A percentile compares a stretch with the other conserved stretches of the same genome.
phyloP scores from a whole-genome alignment of 768 basidiomycete genomes.

The Rhodotorula diobovata region DNA sequence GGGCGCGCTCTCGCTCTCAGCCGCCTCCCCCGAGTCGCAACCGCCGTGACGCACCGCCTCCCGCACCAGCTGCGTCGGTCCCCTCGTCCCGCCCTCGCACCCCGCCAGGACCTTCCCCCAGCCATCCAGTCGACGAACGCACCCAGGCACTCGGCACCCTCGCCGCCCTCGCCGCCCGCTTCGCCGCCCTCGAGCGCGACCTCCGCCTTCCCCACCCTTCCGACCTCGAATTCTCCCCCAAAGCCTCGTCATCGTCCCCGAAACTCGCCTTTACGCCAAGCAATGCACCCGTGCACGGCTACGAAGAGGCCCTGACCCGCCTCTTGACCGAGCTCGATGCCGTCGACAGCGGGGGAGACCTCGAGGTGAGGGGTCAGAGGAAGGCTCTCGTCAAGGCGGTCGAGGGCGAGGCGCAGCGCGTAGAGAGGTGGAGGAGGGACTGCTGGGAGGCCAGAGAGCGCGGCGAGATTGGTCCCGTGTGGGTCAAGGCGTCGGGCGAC shows the following conservation, averaged over 20 bases:
- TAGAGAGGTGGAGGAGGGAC: conserved; percentile 42
- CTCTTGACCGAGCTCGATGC: conserved; percentile 65
- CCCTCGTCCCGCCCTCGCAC: not conserved
- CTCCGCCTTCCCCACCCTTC: not conserved
- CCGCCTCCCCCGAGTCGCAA: not conserved
- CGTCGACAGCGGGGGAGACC: conserved; percentile 62
- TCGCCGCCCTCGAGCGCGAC: not conserved
- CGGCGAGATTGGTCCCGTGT: conserved; percentile 20
- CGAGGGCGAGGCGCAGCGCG: conserved; percentile 58
- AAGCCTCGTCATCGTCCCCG: not conserved
- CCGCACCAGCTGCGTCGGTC: too few relatives aligned
- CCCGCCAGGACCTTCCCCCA: conserved; percentile 39
- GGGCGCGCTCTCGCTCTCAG: not conserved
- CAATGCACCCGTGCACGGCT: conserved; percentile 61
- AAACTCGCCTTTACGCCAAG: conserved; percentile 60
- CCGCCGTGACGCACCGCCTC: not conserved
- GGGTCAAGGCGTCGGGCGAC: conserved; percentile 41
- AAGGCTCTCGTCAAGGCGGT: conserved; percentile 57
- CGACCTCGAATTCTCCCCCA: conserved; percentile 1
- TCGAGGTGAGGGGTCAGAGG: conserved; percentile 55
- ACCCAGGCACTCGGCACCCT: conserved; percentile 44
- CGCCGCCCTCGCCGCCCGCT: not conserved
- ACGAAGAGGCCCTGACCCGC: conserved; percentile 61
- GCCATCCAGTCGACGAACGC: conserved; percentile 47
- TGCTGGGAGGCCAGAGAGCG: conserved; percentile 42